Evolutionary conservation across 495 filamentous ascomycete genomes (phyloP), one percentile per base, ranked within the genome.

Genomic region (Daldinia loculata): DNA sequence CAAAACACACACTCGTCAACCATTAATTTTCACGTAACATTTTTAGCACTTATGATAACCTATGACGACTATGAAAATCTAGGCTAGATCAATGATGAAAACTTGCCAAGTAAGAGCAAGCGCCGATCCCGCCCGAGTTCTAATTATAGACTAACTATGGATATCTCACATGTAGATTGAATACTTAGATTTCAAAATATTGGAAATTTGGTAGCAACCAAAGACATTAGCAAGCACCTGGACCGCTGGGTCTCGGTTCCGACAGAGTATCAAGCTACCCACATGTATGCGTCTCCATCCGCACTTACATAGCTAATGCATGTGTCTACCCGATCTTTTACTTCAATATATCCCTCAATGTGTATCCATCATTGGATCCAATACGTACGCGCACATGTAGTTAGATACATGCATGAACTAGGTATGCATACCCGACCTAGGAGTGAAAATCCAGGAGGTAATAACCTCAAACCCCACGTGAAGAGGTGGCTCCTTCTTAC

Each of bases 141-240:
- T 72, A 72, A 72, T 65, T 68, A 61, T 72, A 72, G 70, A 61
- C 11, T 36, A 41, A 67, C 2, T 41, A 45, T 48, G 24, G n/a
- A 24, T 22, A 45, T 36, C 34, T 36, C 17, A 1, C 8, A 30
- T 15, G 12, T 29, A 29, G 24, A 29, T 52, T 51, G 43, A 24
- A 50, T 24, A 19, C 7, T 2, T 3, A 9, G 43, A 12, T 50
- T 24, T 50, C n/a, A 24, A 26, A 24, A 12, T 4, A 24, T 6
- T 41, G 11, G 45, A 51, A 51, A 51, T 22, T 14, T 9, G 45
- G 19, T 51, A 19, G 3, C 17, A 32, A 32, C 27, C 4, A 29
- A 29, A 29, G 6, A 4, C 6, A 29, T 29, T 29, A 29, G 7
- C 6, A 50, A 50, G 17, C 17, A 50, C 19, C 22, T 50, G 2